Evolutionary conservation across 2,329 filamentous ascomycete genomes (phyloP), one percentile per base, ranked within the genome.

Genomic region (Drechslerella stenobrocha): DNA sequence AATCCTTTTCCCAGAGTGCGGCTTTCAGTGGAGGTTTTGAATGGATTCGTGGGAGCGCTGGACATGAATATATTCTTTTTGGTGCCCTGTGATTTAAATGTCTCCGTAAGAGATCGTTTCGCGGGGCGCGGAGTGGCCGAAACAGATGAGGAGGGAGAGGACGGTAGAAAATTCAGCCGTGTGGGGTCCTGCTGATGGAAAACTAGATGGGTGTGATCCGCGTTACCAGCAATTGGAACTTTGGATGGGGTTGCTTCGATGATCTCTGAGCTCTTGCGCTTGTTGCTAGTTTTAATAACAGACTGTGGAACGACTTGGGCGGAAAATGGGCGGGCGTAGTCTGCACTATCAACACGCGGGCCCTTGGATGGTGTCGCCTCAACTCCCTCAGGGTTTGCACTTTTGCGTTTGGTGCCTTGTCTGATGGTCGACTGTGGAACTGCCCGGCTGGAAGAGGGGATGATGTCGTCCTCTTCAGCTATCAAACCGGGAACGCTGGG

Each of bases 341-440:
- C 50, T 18, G 7, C 32, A 3, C 32, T 58, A 45, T 40, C 50
- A 20, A 47, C 8, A 18, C 63, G 63, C n/a, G 63, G 55, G 13
- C 45, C 63, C 13, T 67, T 67, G 6, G 63, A 67, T 22, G 63
- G 66, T 1, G 66, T 65, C 2, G 60, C 55, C 28, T 64, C 52
- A 22, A 60, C 20, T 24, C 52, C 47, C 8, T 63, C 53, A 2
- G 23, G 42, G 11, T 67, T 51, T n/a, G 18, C 22, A 13, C 42
- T 55, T 7, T 23, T 53, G 20, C 52, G 51, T 26, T 61, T 67
- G 6, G 28, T 23, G 23, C 48, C 34, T 20, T 30, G 58, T 45
- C 67, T 72, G 22, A 60, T 44, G 8, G 65, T 63, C 8, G 71
- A 67, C 28, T 66, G 70, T 9, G 64, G 66, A 30, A 72, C 34